Evolutionary conservation across 352 stramenopile genomes (phyloP), one percentile per base, ranked within the genome.

Genomic region (Pythium phragmitis): DNA sequence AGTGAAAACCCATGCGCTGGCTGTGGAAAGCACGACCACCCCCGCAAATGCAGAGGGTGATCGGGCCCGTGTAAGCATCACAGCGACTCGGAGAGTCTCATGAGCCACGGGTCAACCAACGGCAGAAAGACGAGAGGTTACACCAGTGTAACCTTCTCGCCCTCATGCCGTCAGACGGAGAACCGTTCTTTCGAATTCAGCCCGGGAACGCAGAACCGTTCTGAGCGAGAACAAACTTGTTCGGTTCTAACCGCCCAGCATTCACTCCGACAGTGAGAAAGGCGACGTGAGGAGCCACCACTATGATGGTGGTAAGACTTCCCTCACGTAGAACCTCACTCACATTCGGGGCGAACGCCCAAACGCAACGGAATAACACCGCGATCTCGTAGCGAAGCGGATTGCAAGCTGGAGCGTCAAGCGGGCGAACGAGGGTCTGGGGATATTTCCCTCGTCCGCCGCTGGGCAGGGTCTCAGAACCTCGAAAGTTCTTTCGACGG

Each of bases 331-430:
- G 2, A 48, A 19, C 42, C 39, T 46, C 39, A 23, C 39, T 46
- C 6, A 30, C 5, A 33, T 16, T 30, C 17, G 28, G 7, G 21
- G 7, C 19, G 21, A 30, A 30, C 45, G 45, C 11, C 12, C n/a
- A 50, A 59, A 73, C 58, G 58, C 66, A 73, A 73, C 66, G 66
- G 66, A 65, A 73, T 72, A 65, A 68, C 66, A 73, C 66, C 66
- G 66, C 66, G 66, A 82, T 82, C 82, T 79, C 66, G 45, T 73
- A 74, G 70, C 68, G 61, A 88, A 89, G 80, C 79, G 82, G 80
- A 70, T 91, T 92, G 87, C 82, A 85, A 95, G 87, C 87, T 95
- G 87, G 87, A 94, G 75, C 54, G 28, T 49, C 45, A 57, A 62
- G 48, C 23, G 56, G 50, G 56, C 45, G 26, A 30, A 33, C 45